Evolutionary conservation across 495 filamentous ascomycete genomes (phyloP), one percentile per base, ranked within the genome.

Genomic region (Viridothelium virens): DNA sequence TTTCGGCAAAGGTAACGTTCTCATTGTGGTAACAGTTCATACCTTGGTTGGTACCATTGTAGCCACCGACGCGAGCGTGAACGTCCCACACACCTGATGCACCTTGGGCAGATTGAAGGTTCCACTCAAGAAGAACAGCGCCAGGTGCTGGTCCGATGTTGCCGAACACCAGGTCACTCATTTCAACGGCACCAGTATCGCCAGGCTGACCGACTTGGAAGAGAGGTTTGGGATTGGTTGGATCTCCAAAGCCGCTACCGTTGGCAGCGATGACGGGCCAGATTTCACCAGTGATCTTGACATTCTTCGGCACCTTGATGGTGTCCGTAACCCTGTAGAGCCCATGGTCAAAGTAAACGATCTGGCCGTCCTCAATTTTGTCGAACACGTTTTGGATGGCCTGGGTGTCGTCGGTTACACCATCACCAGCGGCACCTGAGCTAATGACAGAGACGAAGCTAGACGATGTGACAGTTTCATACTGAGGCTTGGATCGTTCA

Each of bases 101-200:
- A 11, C 79, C 81, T 67, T 76, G 67, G 63, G 77, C 66, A 9
- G 77, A 79, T 11, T 70, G 64, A 61, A 91, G 74, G 73, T 92
- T 91, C 83, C 85, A 91, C 74, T 91, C 82, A 64, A 95, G 85
- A 41, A 92, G 80, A 16, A 86, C 84, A 44, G 88, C 89, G 31
- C 90, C 91, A 1, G 86, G 83, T 56, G 83, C 79, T n/a, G 80
- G 75, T 37, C 87, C 87, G 61, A 84, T 82, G 64, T 73, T 90
- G 75, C 69, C 84, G 73, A 79, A 84, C 74, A 85, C 86, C 72
- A 86, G 77, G 70, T 88, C 85, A 25, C 78, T 81, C 77, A 80
- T 83, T 71, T 88, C 83, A 14, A 87, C 76, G 2, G 74, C 73
- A 47, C 86, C 85, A 18, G 74, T 68, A 12, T 84, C 78, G 12